Base-by-base conservation (phyloP, 2,329 filamentous ascomycete species). In the Penicillium sp. region DNA sequence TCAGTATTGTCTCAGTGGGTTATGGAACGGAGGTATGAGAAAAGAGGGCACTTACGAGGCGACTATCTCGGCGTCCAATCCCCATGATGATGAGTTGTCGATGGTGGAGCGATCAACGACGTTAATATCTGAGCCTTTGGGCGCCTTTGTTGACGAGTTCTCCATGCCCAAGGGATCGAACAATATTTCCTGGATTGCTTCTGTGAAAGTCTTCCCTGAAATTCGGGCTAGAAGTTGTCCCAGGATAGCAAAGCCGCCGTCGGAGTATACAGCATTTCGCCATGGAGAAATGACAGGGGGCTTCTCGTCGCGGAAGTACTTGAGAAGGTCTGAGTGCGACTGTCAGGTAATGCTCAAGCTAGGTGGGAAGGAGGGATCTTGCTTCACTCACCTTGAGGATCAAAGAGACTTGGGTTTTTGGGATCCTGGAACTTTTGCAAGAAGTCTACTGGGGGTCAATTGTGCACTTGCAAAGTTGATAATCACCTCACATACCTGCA, bases 261-360 rank as follows among this genome's bases (percentile, higher is more conserved):
- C 54, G 8, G 54, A 56, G 11, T 56, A 56, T 9, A 56, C 27
- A 18, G 54, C 45, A 36, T 40, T 53, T n/a, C 46, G 49, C 14
- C 32, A 56, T 18, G 54, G 54, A 21, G 54, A 44, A 16, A 53
- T 53, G 3, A 56, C 54, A 5, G 54, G 54, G 3, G 39, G 2
- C 32, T 51, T 48, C 7, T 53, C 32, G 11, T 56, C 49, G 7
- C 54, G 49, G 34, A 50, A 46, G 45, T 46, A 56, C 5, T 11
- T 53, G 5, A 48, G 6, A 11, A 39, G 29, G 4, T 44, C 42
- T 44, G 16, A 6, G 38, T 11, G 2, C 14, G 10, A 40, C 16
- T 21, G 18, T 40, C 16, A 40, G 38, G 38, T 40, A 6, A 40
- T 9, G 9, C 18, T 7, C 38, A 4, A 9, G 7, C 38, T 21